A percentile compares a stretch with the other conserved stretches of the same genome.
phyloP scores from a whole-genome alignment of 305 asterid genomes.

The Rubia occidens region DNA sequence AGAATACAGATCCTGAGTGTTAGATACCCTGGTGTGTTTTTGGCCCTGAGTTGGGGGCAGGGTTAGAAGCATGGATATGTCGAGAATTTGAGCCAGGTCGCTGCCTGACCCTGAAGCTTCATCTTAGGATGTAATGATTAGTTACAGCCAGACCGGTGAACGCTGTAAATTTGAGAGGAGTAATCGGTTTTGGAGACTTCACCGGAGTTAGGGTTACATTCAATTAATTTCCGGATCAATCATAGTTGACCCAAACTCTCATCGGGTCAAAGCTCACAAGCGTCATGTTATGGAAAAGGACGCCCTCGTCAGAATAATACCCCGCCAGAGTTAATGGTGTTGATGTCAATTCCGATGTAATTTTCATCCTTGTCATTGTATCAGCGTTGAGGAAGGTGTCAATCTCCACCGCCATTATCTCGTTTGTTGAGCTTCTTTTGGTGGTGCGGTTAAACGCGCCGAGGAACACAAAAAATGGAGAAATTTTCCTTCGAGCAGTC shows the following conservation, averaged over 20 bases:
- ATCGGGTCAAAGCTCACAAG: conserved; percentile 21
- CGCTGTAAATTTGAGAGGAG: conserved; percentile 18
- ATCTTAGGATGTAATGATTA: no score
- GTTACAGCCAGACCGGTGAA: no score
- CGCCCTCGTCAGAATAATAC: conserved; percentile 14
- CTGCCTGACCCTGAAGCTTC: no score
- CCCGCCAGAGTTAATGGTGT: conserved; percentile 24
- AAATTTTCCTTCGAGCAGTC: no score
- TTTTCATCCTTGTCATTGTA: conserved; percentile 34
- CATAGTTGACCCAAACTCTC: conserved; percentile 10
- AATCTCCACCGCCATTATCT: conserved; percentile 42
- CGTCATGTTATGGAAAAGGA: conserved; percentile 23
- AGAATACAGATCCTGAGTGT: no score
- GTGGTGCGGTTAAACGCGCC: conserved; percentile 38
- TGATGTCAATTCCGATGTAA: conserved; percentile 49
- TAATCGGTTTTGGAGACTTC: conserved; percentile 24
- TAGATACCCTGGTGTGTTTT: no score
- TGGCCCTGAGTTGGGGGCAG: no score
- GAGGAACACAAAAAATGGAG: conserved; percentile 30
- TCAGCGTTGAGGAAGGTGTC: conserved; percentile 30
- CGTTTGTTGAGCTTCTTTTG: conserved; percentile 35
- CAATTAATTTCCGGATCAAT: conserved; percentile 9
- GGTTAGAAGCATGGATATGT: no score
- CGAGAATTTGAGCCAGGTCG: no score
- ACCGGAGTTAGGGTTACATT: conserved; percentile 43